Conservation (phyloP, 75 land plant genomes). For the Chamaecyparis obtusa region DNA sequence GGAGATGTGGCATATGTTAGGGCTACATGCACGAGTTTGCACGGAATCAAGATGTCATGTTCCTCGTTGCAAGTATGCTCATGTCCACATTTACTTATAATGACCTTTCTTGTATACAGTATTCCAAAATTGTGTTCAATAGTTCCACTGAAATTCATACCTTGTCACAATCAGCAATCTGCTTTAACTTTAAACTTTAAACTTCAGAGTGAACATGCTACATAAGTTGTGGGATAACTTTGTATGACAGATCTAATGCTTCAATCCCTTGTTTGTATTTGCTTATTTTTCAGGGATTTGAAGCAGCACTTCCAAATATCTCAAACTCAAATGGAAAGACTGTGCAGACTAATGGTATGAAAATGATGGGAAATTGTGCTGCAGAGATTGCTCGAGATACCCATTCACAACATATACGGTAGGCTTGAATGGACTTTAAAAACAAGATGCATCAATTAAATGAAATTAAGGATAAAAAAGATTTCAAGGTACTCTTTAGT, state of each 20-base stretch:
- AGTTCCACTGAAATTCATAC: neutral
- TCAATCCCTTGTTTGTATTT: neutral
- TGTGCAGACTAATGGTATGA: conserved; percentile 40
- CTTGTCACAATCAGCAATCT: neutral
- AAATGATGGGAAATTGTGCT: conserved; percentile 41
- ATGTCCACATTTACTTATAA: neutral
- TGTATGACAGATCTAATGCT: neutral
- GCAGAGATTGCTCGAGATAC: conserved; percentile 14
- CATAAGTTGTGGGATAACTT: neutral
- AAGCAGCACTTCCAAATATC: conserved; percentile 24
- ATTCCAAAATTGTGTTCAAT: neutral
- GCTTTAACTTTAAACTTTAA: conserved; percentile 1
- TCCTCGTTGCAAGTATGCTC: conserved; percentile 85
- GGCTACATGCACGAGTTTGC: conserved; percentile 91
- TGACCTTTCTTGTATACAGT: neutral
- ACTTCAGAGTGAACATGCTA: neutral
- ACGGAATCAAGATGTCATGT: conserved; percentile 85
- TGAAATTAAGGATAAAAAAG: neutral
- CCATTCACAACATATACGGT: neutral
- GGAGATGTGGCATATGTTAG: conserved; percentile 87
- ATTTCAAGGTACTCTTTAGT: neutral
- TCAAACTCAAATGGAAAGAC: conserved; percentile 36
- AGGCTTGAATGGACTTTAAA: neutral
- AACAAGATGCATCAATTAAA: neutral
- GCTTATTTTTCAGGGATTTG: conserved; percentile 32